Evolutionary conservation across 495 filamentous ascomycete genomes (phyloP).

Genomic region (Penicillium lividum): DNA sequence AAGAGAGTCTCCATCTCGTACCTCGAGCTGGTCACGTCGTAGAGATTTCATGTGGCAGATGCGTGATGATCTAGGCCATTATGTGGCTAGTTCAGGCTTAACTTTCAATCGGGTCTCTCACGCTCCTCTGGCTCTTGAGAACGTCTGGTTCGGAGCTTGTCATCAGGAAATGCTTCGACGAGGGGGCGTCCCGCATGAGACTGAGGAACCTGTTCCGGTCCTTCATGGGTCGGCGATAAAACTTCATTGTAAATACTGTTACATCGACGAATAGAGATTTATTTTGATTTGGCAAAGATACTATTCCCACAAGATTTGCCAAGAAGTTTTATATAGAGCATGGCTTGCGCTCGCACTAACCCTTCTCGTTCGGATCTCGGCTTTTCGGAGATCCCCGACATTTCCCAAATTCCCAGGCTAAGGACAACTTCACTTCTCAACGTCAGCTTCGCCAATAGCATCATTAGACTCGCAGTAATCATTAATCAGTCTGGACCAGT

Average conservation of each 20-base stretch:
- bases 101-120: not conserved
- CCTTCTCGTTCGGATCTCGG: slow-evolving; percentile 15
- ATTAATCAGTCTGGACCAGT: not conserved
- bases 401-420: not conserved
- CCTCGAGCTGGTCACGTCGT: slow-evolving; percentile 25
- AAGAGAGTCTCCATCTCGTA: not conserved
- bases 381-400: slow-evolving; percentile 22
- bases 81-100: slow-evolving; percentile 12
- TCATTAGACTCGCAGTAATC: not conserved
- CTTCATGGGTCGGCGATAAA: slow-evolving; percentile 24
- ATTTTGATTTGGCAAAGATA: not conserved
- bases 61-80: slow-evolving; percentile 27
- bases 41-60: slow-evolving; percentile 34
- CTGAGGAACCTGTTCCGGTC: slow-evolving; percentile 24
- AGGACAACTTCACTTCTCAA: not conserved
- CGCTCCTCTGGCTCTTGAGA: slow-evolving; percentile 16
- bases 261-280: slow-evolving; percentile 6
- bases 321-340: not conserved
- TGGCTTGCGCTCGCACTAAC: not conserved
- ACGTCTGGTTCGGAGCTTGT: slow-evolving; percentile 34
- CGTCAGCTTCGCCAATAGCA: not conserved
- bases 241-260: slow-evolving; percentile 27
- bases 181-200: slow-evolving; percentile 28
- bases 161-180: slow-evolving; percentile 24
- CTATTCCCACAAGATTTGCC: not conserved